phyloP scores from a whole-genome alignment of 768 basidiomycete species.

The Roridomyces roridus region DNA sequence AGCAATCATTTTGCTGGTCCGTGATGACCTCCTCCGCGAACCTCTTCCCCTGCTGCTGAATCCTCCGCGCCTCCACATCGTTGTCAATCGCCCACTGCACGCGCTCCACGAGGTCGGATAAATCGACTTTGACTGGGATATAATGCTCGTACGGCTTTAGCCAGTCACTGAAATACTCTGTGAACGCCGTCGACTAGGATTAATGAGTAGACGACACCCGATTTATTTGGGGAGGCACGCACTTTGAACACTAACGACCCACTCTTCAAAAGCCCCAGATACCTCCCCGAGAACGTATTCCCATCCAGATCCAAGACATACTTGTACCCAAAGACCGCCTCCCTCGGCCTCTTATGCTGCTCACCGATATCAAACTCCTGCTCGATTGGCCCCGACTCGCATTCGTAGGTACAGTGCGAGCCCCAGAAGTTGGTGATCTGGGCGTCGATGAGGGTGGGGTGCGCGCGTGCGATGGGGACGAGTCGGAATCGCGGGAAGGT shows the following conservation, averaged over 20 bases:
- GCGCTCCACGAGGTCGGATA: slow-evolving; percentile 10
- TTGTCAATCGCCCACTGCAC: too few relatives aligned
- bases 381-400: slow-evolving; percentile 15
- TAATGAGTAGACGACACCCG: neutral
- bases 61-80: too few relatives aligned
- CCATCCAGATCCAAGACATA: slow-evolving; percentile 25
- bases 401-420: too few relatives aligned
- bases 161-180: slow-evolving; percentile 21
- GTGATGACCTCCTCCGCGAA: too few relatives aligned
- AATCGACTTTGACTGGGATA: slow-evolving; percentile 12
- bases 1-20: too few relatives aligned
- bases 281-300: slow-evolving; percentile 25
- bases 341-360: slow-evolving; percentile 13
- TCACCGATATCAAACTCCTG: slow-evolving; percentile 14
- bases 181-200: slow-evolving; percentile 12
- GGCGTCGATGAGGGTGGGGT: slow-evolving; percentile 17
- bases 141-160: slow-evolving; percentile 18
- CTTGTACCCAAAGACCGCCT: slow-evolving; percentile 24
- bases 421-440: too few relatives aligned
- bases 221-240: neutral
- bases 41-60: too few relatives aligned
- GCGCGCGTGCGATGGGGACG: slow-evolving; percentile 13
- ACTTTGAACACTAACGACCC: slow-evolving; percentile 26
- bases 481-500: slow-evolving; percentile 24
- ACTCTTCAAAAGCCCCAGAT: too few relatives aligned